A percentile compares a stretch with the other conserved stretches of the same genome.
phyloP scores from a whole-genome alignment of 306 rosid species.

The Cucurbita pepo region DNA sequence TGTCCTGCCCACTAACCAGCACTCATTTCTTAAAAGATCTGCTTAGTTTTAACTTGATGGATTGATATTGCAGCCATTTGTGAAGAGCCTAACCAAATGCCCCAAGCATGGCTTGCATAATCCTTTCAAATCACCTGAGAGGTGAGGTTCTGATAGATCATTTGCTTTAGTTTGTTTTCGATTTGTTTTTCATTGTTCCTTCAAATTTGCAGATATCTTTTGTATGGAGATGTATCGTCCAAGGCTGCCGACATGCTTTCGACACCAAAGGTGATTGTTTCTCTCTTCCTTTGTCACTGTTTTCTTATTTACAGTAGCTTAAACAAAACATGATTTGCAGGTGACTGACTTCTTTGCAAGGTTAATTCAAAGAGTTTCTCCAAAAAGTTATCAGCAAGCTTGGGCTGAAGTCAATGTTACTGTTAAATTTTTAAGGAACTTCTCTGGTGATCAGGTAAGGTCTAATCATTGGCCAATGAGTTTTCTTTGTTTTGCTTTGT shows the following conservation, averaged over 20 bases:
- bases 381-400: constrained; percentile 96
- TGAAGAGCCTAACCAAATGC: constrained; percentile 72
- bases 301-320: background rate
- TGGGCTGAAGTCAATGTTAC: constrained; percentile 71
- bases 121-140: constrained; percentile 91
- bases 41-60: background rate
- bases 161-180: background rate
- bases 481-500: background rate
- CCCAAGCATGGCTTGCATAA: constrained; percentile 95
- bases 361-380: constrained; percentile 88
- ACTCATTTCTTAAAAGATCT: background rate
- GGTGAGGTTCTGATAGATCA: constrained; percentile 59
- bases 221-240: constrained; percentile 67
- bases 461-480: background rate
- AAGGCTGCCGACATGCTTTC: constrained; percentile 90
- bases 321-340: constrained; percentile 19
- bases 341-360: constrained; percentile 80
- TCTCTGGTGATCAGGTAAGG: constrained; percentile 85
- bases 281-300: background rate
- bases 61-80: constrained; percentile 54
- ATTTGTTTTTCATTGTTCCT: background rate
- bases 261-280: constrained; percentile 45
- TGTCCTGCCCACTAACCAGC: background rate
- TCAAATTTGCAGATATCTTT: constrained; percentile 49
- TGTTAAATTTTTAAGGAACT: constrained; percentile 69